A percentile compares a stretch with the other conserved stretches of the same genome.
Evolutionary conservation across 768 basidiomycete genomes (phyloP).

Genomic region (Tylopilus sp.): DNA sequence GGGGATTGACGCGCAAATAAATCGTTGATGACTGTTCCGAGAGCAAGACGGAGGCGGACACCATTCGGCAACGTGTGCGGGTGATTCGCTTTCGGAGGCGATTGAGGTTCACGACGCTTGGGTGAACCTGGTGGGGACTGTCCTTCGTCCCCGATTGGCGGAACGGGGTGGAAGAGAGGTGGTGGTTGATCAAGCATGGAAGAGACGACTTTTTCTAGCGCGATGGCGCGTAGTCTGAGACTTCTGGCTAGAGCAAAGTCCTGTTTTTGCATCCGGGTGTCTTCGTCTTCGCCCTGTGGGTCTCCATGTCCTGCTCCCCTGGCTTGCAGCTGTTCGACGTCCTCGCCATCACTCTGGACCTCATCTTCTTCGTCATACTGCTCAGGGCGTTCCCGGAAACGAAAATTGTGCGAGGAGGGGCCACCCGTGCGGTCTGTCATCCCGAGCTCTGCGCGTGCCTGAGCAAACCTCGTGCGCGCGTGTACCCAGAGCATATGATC

Average conservation of each 20-base stretch:
- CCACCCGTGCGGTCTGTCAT: constrained; percentile 83
- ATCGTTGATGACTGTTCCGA: constrained; percentile 78
- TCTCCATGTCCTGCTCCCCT: constrained; percentile 49
- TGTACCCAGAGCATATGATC: constrained; percentile 89
- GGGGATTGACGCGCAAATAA: constrained; percentile 72
- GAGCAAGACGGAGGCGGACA: constrained; percentile 70
- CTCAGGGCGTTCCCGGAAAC: constrained; percentile 67
- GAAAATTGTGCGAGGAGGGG: constrained; percentile 53
- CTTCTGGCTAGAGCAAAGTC: constrained; percentile 60
- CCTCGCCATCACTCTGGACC: constrained; percentile 60
- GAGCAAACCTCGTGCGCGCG: constrained; percentile 73
- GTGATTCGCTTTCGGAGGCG: constrained; percentile 34
- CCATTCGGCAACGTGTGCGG: constrained; percentile 75
- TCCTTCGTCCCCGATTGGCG: constrained; percentile 45
- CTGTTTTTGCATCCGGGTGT: constrained; percentile 52
- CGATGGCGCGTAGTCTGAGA: constrained; percentile 71
- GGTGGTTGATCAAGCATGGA: constrained; percentile 82
- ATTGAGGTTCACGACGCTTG: constrained; percentile 29
- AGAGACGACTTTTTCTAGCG: constrained; percentile 77
- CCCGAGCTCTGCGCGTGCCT: constrained; percentile 80
- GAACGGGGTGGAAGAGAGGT: constrained; percentile 51
- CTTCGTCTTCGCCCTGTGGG: constrained; percentile 55
- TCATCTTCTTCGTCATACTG: constrained; percentile 77
- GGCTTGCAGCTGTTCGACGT: constrained; percentile 40
- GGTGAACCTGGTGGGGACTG: constrained; percentile 53